These are phyloP conservation scores for Raffaelea deltoideospora DNA, from an alignment of 2,329 filamentous ascomycete species.

Conservation along the genomic window DNA sequence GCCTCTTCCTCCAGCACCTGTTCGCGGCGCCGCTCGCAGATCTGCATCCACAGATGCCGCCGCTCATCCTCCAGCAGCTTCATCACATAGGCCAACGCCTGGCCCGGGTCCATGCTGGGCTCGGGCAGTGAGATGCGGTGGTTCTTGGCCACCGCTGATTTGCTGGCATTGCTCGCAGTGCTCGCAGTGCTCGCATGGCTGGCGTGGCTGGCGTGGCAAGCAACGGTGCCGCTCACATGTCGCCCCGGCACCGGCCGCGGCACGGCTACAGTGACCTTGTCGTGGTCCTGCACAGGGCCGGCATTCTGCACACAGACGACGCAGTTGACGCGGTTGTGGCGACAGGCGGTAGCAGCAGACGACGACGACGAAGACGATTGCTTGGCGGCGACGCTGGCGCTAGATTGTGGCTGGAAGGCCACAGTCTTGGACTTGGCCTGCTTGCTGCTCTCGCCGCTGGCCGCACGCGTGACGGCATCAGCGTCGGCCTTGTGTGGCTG, in stretches of 20 bases:
- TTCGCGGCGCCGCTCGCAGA: slow-evolving; percentile 24
- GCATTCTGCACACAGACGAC: slow-evolving; percentile 9
- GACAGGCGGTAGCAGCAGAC: slow-evolving; percentile 1
- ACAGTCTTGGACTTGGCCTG: slow-evolving; percentile 1
- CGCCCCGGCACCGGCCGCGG: slow-evolving; percentile 5
- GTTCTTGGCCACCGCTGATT: no score
- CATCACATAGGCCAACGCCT: slow-evolving; percentile 68
- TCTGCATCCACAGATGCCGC: slow-evolving; percentile 55
- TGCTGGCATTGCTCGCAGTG: not conserved
- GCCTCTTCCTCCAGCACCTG: slow-evolving; percentile 3
- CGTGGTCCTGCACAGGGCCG: not conserved
- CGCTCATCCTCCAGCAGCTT: slow-evolving; percentile 72
- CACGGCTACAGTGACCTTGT: slow-evolving; percentile 8
- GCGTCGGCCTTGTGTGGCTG: not conserved
- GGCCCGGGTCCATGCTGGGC: slow-evolving; percentile 30
- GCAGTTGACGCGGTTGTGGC: slow-evolving; percentile 10
- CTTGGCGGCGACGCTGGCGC: no score
- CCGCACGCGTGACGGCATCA: no score
- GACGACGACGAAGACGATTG: not conserved
- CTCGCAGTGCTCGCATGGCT: not conserved
- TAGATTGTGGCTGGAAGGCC: not conserved
- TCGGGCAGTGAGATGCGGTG: no score
- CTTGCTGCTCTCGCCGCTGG: not conserved
- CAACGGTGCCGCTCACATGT: not conserved
- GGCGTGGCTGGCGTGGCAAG: not conserved